Percentiles rank a stretch among this genome's conserved stretches.
Conservation (phyloP, 306 rosid genomes). For the Rosa persica region DNA sequence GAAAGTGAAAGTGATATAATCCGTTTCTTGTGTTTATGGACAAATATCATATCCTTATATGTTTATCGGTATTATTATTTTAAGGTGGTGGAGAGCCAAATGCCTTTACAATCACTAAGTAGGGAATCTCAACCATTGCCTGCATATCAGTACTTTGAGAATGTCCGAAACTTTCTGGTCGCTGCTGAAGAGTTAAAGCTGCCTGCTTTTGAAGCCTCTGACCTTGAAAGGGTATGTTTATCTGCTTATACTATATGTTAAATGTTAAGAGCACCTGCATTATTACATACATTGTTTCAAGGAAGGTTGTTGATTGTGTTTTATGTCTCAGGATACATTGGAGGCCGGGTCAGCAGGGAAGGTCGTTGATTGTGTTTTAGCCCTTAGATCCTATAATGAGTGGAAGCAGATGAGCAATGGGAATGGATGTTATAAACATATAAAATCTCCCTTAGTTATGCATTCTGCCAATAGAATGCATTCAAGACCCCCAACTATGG, state of each 20-base stretch:
- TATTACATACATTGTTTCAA: not conserved
- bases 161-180: slow-evolving; percentile 79
- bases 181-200: slow-evolving; percentile 70
- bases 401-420: slow-evolving; percentile 49
- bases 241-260: not conserved
- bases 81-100: slow-evolving; percentile 83
- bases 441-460: slow-evolving; percentile 66
- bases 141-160: slow-evolving; percentile 94
- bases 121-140: slow-evolving; percentile 85
- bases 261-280: not conserved
- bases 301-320: not conserved
- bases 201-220: slow-evolving; percentile 93
- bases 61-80: slow-evolving; percentile 3
- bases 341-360: slow-evolving; percentile 69
- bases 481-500: slow-evolving; percentile 47
- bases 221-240: slow-evolving; percentile 71
- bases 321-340: slow-evolving; percentile 59
- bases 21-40: not conserved
- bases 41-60: not conserved
- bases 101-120: slow-evolving; percentile 42
- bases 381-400: slow-evolving; percentile 70
- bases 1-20: not conserved
- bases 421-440: slow-evolving; percentile 47
- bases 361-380: slow-evolving; percentile 84
- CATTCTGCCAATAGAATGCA: slow-evolving; percentile 52